Evolutionary conservation across 169 alveolate genomes (phyloP).

Genomic region (Cryptosporidium sp.): DNA sequence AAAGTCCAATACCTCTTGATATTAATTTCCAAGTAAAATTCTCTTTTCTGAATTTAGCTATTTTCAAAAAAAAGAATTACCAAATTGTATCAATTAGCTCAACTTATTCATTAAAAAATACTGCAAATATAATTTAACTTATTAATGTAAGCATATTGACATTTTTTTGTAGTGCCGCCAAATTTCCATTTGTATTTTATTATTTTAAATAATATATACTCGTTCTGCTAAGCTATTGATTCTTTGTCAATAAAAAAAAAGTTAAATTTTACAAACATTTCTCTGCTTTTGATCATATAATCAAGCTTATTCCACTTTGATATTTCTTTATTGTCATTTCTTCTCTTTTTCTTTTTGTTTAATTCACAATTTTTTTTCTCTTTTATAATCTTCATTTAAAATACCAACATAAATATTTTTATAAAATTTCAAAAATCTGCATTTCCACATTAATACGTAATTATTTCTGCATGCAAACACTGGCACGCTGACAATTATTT

Average conservation of each 20-base stretch:
- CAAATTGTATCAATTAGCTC: background rate
- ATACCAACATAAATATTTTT: background rate
- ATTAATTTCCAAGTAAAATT: no score
- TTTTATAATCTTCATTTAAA: background rate
- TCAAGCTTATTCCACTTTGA: no score
- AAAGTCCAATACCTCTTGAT: background rate
- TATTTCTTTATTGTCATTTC: background rate
- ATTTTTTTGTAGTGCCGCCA: background rate
- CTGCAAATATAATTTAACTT: background rate
- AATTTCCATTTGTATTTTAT: background rate
- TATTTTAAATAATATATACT: no score
- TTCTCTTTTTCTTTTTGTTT: background rate
- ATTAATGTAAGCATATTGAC: background rate
- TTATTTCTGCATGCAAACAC: conserved; percentile 1
- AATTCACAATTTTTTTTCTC: background rate
- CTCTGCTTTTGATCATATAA: no score
- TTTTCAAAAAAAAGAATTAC: background rate
- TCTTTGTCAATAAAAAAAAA: no score
- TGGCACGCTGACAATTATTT: background rate
- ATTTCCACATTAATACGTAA: conserved; percentile 8
- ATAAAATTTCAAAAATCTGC: background rate
- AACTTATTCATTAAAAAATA: background rate
- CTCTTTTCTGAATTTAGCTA: background rate
- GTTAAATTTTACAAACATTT: background rate
- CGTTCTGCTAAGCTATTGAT: no score